Conservation (phyloP, 164 flowering plant genomes). For the Platanus orientalis region DNA sequence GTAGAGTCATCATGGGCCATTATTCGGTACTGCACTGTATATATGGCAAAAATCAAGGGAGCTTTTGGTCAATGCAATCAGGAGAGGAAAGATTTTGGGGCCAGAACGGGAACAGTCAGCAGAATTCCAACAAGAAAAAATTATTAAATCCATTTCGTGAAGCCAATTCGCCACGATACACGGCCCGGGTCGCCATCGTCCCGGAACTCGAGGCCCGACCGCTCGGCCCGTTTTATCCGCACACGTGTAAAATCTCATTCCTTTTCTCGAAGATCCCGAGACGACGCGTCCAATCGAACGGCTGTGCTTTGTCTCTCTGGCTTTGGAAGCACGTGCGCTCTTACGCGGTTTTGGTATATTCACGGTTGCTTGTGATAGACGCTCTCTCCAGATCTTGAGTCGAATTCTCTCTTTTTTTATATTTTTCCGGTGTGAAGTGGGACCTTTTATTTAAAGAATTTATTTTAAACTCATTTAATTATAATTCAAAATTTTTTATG, state of each 20-base stretch:
- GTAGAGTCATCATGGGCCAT: no score
- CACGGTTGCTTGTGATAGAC: slow-evolving; percentile 16
- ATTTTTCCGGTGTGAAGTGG: no score
- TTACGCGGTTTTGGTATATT: slow-evolving; percentile 24
- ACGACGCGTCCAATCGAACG: slow-evolving; percentile 5
- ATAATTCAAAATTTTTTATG: no score
- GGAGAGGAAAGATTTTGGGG: slow-evolving; percentile 2
- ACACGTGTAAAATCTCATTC: slow-evolving; percentile 5
- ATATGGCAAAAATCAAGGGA: neutral
- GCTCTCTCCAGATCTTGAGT: slow-evolving; percentile 14
- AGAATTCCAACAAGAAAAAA: slow-evolving; percentile 7
- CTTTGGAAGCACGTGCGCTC: slow-evolving; percentile 6
- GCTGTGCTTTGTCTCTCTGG: neutral
- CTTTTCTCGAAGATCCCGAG: neutral
- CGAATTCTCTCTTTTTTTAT: no score
- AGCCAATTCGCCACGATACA: slow-evolving; percentile 6
- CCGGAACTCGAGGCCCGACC: slow-evolving; percentile 9
- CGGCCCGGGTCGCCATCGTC: slow-evolving; percentile 7
- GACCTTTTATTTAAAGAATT: no score
- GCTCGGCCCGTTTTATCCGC: neutral
- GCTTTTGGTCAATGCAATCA: neutral
- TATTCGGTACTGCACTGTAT: no score
- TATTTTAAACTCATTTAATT: no score
- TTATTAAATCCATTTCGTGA: slow-evolving; percentile 10
- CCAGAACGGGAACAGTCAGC: neutral